phyloP scores from a whole-genome alignment of 2,329 filamentous ascomycete genomes.

The Macroventuria anomochaeta region DNA sequence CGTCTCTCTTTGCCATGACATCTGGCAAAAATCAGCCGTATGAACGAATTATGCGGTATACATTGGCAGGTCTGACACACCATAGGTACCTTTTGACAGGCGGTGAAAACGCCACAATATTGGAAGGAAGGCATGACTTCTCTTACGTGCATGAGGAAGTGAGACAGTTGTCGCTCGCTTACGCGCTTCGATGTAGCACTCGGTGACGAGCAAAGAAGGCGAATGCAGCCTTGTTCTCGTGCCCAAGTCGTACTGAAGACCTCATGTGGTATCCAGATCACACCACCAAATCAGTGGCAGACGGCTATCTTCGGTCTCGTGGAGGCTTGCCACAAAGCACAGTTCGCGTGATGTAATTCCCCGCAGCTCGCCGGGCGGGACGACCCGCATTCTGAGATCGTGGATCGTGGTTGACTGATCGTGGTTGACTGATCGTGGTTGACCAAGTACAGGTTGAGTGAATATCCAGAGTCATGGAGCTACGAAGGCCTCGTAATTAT shows the following conservation, averaged over 20 bases:
- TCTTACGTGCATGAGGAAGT: slow-evolving; percentile 25
- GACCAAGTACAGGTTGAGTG: neutral
- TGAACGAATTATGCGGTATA: neutral
- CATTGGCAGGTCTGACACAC: slow-evolving; percentile 11
- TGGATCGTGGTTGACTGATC: neutral
- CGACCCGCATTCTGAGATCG: neutral
- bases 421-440: neutral
- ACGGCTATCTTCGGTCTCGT: neutral
- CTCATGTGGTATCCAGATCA: slow-evolving; percentile 4
- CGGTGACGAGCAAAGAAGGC: neutral
- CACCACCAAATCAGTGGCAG: neutral
- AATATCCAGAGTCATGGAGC: neutral
- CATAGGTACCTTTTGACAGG: slow-evolving; percentile 5
- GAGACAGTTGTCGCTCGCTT: slow-evolving; percentile 9
- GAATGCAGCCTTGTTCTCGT: slow-evolving; percentile 13
- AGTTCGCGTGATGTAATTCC: neutral
- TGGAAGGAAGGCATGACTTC: slow-evolving; percentile 13
- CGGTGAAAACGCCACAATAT: slow-evolving; percentile 37
- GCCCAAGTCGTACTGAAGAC: slow-evolving; percentile 4
- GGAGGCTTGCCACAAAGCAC: neutral
- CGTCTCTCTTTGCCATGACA: neutral
- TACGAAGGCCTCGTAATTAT: slow-evolving; percentile 2
- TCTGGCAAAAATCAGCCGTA: slow-evolving; percentile 3
- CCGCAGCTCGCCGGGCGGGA: neutral
- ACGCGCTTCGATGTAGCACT: neutral